A percentile compares a stretch with the other conserved stretches of the same genome.
phyloP scores from a whole-genome alignment of 345 rosid genomes.

The Lumnitzera littorea region DNA sequence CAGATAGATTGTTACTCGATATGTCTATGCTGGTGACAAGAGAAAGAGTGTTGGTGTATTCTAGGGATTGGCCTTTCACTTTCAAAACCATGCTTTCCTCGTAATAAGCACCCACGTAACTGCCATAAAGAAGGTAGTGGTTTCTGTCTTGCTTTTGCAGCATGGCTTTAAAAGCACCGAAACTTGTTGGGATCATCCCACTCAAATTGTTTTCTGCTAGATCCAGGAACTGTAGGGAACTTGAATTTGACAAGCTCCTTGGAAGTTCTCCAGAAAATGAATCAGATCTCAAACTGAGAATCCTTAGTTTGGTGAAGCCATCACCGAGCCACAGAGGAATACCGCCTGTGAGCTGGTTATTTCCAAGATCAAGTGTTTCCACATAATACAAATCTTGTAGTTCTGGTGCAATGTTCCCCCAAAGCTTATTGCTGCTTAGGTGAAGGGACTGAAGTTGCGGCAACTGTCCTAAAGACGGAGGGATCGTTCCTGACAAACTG shows the following conservation, averaged over 20 bases:
- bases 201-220: constrained; percentile 33
- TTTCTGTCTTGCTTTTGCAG: constrained; percentile 13
- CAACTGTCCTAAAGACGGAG: constrained; percentile 22
- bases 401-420: constrained; percentile 23
- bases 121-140: constrained; percentile 25
- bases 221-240: constrained; percentile 35
- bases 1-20: constrained; percentile 26
- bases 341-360: constrained; percentile 23
- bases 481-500: constrained; percentile 23
- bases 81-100: constrained; percentile 28
- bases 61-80: constrained; percentile 16
- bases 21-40: constrained; percentile 40
- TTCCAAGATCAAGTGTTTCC: constrained; percentile 30
- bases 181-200: constrained; percentile 27
- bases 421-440: constrained; percentile 22
- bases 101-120: constrained; percentile 19
- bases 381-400: constrained; percentile 24
- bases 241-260: constrained; percentile 13
- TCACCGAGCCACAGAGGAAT: constrained; percentile 30
- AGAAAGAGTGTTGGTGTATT: constrained; percentile 36
- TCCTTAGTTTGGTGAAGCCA: constrained; percentile 15
- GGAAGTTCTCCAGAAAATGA: constrained; percentile 30
- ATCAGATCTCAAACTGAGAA: constrained; percentile 20
- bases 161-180: constrained; percentile 36
- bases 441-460: constrained; percentile 17